Base-by-base conservation (phyloP, 345 rosid genomes). In the Eucalyptus microcorys region DNA sequence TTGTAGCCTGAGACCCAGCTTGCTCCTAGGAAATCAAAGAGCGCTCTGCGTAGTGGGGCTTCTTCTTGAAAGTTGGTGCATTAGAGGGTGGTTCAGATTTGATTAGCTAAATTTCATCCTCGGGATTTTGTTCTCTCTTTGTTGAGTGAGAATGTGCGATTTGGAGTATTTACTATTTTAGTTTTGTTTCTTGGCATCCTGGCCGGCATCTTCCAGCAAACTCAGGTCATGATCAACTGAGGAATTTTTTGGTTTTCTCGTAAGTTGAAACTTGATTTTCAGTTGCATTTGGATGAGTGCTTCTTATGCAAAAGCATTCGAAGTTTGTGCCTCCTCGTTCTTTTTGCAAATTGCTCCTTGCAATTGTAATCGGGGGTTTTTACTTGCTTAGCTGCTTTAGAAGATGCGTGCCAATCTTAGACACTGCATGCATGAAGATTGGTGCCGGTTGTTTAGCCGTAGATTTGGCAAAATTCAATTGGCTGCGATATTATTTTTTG, bases 1-100 rank as follows among this genome's bases (percentile, higher is more conserved):
- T 88, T 91, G 91, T 90, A 95, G 96, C 93, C 96, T 13, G 96
- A 95, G 89, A 94, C 94, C 84, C 96, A 94, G 90, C 88, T 95
- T 90, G 94, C 95, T 76, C 84, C 45, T 21, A 76, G 84, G 84
- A 10, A 89, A 91, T 34, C 92, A 14, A 93, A 90, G 91, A 86
- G 87, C 84, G 84, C 90, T 42, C 87, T 86, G 45, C 89, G 89
- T 52, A 89, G 91, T 26, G 91, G 89, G 64, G 88, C 90, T 47
- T 92, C 92, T 37, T 88, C 91, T 59, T 90, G 89, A 90, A 87
- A 57, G 86, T 40, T 22, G 84, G 84, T 40, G 47, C 84, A 40
- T 76, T 40, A 76, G 27, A 76, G 27, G 47, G 27, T 21, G 83
- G 47, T 21, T 21, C 30, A 37, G 47, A 76, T 76, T 76, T 40